Conservation (phyloP, 2,329 filamentous ascomycete genomes). For the Colletotrichum acutatum region DNA sequence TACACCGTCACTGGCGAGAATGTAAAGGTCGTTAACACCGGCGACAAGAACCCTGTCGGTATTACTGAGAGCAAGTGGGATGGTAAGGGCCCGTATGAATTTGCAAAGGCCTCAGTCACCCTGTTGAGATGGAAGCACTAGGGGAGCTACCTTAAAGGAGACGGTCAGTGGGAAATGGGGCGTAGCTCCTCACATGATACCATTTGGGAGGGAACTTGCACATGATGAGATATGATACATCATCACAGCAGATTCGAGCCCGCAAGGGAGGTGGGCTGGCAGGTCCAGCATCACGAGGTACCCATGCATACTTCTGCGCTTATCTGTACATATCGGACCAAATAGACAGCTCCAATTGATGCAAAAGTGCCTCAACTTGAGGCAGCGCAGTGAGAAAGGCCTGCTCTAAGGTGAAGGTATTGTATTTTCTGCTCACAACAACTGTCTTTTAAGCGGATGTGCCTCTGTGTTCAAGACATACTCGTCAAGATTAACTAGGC, state of each 20-base stretch:
- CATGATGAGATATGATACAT: conserved; percentile 4
- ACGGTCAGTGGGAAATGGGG: neutral
- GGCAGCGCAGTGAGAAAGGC: neutral
- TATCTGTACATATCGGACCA: neutral
- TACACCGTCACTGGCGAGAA: conserved; percentile 70
- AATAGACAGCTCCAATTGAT: conserved; percentile 12
- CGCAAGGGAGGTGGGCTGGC: conserved; percentile 8
- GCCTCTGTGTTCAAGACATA: conserved; percentile 71
- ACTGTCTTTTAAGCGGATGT: conserved; percentile 51
- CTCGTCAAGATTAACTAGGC: conserved; percentile 72
- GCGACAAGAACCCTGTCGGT: conserved; percentile 69
- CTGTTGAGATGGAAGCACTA: conserved; percentile 68
- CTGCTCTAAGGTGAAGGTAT: neutral
- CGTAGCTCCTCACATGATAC: neutral
- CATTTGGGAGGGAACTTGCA: conserved; percentile 6
- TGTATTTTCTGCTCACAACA: neutral
- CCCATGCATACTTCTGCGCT: neutral
- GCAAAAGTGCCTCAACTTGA: neutral
- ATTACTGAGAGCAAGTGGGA: conserved; percentile 64
- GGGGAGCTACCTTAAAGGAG: neutral
- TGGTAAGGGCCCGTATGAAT: conserved; percentile 69
- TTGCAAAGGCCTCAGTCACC: conserved; percentile 77
- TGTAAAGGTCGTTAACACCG: conserved; percentile 71
- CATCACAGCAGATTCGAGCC: neutral
- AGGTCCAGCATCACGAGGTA: neutral